phyloP scores from a whole-genome alignment of 1,139 yeast genomes.

The Yamadazyma sp. region DNA sequence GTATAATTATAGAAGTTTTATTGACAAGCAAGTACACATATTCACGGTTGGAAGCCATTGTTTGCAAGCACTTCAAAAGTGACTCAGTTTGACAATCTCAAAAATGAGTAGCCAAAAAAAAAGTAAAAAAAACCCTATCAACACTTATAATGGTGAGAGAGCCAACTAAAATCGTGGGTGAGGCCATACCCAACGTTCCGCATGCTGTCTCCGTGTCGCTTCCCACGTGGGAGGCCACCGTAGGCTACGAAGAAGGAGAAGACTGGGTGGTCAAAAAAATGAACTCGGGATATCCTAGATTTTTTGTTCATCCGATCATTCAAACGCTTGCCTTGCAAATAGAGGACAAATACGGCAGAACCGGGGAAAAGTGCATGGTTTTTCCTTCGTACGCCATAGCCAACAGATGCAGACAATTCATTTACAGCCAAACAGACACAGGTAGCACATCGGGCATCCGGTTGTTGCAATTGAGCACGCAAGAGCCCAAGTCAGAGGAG shows the following conservation, averaged over 20 bases:
- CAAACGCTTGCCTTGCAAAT: conserved; percentile 55
- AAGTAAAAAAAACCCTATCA: neutral
- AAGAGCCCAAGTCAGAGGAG: conserved; percentile 59
- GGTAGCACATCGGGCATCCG: conserved; percentile 42
- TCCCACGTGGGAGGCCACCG: conserved; percentile 92
- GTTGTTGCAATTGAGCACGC: conserved; percentile 76
- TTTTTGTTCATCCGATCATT: conserved; percentile 74
- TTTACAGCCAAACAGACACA: conserved; percentile 42
- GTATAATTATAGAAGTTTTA: neutral
- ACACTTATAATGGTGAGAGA: conserved; percentile 9
- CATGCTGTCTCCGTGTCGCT: conserved; percentile 94
- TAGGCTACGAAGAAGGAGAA: conserved; percentile 89
- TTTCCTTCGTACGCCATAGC: conserved; percentile 82
- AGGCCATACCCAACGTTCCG: conserved; percentile 83
- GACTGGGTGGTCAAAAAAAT: conserved; percentile 79
- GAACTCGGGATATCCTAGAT: conserved; percentile 88
- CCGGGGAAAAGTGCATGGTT: conserved; percentile 68
- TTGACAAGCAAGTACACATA: too few relatives aligned
- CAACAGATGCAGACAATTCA: conserved; percentile 79
- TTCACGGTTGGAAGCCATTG: neutral
- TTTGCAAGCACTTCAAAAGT: neutral
- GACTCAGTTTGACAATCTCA: neutral
- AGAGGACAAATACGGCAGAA: conserved; percentile 69
- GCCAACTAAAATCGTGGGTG: conserved; percentile 61
- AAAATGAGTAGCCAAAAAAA: neutral